Base-by-base conservation (phyloP, 768 basidiomycete species). In the Coprinopsis cinerea region DNA sequence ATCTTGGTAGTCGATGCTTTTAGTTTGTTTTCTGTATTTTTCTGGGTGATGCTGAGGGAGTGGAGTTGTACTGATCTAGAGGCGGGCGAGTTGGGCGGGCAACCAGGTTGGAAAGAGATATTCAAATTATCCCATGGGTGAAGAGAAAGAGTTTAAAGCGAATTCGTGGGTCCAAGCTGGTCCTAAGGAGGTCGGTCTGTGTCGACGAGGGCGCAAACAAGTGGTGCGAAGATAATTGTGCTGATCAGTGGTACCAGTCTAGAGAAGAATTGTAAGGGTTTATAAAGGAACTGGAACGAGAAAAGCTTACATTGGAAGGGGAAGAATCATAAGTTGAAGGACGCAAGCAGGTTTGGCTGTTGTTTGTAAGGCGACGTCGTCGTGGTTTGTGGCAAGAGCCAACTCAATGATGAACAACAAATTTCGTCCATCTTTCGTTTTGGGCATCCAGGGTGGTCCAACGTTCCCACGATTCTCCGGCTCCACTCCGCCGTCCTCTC, bases 171-270 rank as follows among this genome's bases (percentile, higher is more conserved):
- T 48, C 50, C 59, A 53, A 48, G 53, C 30, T 26, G 61, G 67
- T 66, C 68, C 79, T 84, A 90, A 76, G 88, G 88, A 62, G 88
- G 88, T 56, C 82, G 73, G 75, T 90, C 85, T 47, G 79, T 80
- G 78, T 81, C 81, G 64, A 82, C 68, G 57, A 81, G 70, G 66
- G 69, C 61, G 66, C 71, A 74, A 53, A 67, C 76, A 70, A 80
- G 76, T 57, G 83, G 85, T 64, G 71, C 74, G 65, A 82, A 76
- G 68, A 77, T 73, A 76, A 80, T 73, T 68, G 67, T 73, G 74
- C 71, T 71, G 58, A 70, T 71, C 63, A 71, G 73, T 60, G 72
- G 69, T 70, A 67, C 72, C 60, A 70, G 64, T 62, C 76, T 78
- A 60, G n/a, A 49, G 55, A 54, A 37, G 30, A 46, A 52, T 35